Base-by-base conservation (phyloP, 164 flowering plant genomes). In the Chimonanthus praecox region DNA sequence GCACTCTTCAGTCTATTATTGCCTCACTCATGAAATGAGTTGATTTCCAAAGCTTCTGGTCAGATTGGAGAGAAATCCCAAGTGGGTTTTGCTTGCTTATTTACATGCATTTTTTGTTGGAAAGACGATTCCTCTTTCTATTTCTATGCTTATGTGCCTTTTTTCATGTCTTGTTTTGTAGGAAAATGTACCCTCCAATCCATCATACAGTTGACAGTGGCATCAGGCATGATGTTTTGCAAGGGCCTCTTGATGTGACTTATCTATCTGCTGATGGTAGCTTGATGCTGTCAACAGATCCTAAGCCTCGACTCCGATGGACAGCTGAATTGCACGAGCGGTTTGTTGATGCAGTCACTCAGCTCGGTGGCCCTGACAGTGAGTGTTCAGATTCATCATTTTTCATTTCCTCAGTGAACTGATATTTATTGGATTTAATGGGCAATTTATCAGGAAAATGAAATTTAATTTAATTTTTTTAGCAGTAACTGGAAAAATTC, bases 321-420 rank as follows among this genome's bases (percentile, higher is more conserved):
- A 85, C 88, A 7, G 80, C 85, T 58, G 88, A 85, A 71, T 85
- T 85, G 47, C 88, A 85, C 49, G 85, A 85, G 71, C 75, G 87
- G 58, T 85, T 85, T 49, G 85, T 85, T 3, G 88, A 85, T 67
- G 88, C 88, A 18, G 87, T 85, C 46, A 77, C 85, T 16, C 88
- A 85, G 72, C 87, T 85, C 16, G 88, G 88, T 47, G 87, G 87
- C 20, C 85, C 87, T 44, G 87, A 85, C 54, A 85, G 87, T 85
- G 64, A 62, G 87, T 82, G 33, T 33, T 33, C 33, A 33, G 33
- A 48, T 54, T 66, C 48, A 10, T 45, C 6, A 8, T n/a, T 47
- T 13, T 65, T 44, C 33, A 33, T 4, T 7, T 65, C 46, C 16
- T 43, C 13, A 65, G 43, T 45, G 3, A 33, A 2, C 16, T 66